phyloP scores from a whole-genome alignment of 495 filamentous ascomycete species.

The Achaetomiella virescens region DNA sequence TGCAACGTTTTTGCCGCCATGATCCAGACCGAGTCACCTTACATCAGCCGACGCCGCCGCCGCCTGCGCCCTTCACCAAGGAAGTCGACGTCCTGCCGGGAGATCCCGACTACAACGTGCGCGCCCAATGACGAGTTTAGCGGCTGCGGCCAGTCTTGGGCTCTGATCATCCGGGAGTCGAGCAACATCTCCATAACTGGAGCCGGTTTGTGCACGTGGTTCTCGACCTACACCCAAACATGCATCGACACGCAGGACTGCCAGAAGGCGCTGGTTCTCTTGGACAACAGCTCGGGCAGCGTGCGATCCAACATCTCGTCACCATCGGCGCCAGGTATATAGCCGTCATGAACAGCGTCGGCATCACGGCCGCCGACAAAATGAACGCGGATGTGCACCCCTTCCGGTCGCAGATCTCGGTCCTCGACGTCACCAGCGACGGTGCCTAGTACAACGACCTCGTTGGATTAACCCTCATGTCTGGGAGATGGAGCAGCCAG shows the following conservation, averaged over 20 bases:
- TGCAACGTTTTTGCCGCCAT: slow-evolving; percentile 70
- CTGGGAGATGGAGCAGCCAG: slow-evolving; percentile 20
- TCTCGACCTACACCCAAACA: slow-evolving; percentile 53
- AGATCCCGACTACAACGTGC: slow-evolving; percentile 19
- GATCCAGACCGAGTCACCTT: slow-evolving; percentile 84
- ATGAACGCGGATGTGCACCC: slow-evolving; percentile 23
- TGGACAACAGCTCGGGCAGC: slow-evolving; percentile 59
- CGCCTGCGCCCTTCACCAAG: slow-evolving; percentile 51
- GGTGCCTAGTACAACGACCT: slow-evolving; percentile 9
- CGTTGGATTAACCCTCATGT: slow-evolving; percentile 22
- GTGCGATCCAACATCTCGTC: slow-evolving; percentile 30
- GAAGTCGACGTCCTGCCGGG: slow-evolving; percentile 13
- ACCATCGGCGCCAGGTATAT: slow-evolving; percentile 12
- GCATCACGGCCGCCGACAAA: slow-evolving; percentile 20
- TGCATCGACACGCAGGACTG: slow-evolving; percentile 67
- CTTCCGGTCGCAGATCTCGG: slow-evolving; percentile 21
- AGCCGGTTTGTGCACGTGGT: slow-evolving; percentile 29
- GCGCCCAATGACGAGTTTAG: not conserved
- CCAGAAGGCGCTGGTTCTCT: slow-evolving; percentile 70
- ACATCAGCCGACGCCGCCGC: slow-evolving; percentile 74
- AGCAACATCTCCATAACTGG: slow-evolving; percentile 19
- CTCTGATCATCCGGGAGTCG: slow-evolving; percentile 17
- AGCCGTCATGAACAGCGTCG: slow-evolving; percentile 12
- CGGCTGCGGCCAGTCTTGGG: slow-evolving; percentile 26
- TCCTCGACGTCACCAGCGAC: slow-evolving; percentile 21